Percentiles rank a stretch among this genome's conserved stretches.
phyloP scores from a whole-genome alignment of 108 stramenopile species.

The Pseudonitzschia pungens region DNA sequence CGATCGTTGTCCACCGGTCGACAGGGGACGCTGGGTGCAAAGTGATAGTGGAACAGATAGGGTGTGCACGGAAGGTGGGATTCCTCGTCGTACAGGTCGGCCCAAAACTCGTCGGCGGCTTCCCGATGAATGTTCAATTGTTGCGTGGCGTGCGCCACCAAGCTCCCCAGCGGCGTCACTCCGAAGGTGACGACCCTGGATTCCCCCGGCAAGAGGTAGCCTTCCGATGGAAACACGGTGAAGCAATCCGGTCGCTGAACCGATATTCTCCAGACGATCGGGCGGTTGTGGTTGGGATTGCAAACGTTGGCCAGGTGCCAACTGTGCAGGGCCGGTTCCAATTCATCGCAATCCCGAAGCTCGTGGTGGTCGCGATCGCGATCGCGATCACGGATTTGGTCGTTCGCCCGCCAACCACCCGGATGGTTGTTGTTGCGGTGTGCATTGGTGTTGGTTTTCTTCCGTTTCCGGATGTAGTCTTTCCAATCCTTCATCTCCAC shows the following conservation, averaged over 20 bases:
- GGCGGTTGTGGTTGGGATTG: conserved; percentile 60
- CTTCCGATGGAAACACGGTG: conserved; percentile 64
- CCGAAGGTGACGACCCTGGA: conserved; percentile 53
- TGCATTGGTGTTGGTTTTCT: conserved; percentile 4
- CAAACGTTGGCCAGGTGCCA: conserved; percentile 65
- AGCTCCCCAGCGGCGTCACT: conserved; percentile 43
- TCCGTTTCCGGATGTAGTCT: conserved; percentile 14
- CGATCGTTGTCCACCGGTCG: background rate
- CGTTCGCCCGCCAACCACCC: background rate
- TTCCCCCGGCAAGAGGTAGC: conserved; percentile 63
- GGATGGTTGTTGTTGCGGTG: background rate
- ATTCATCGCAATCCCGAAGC: conserved; percentile 15
- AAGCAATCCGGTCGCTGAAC: conserved; percentile 67
- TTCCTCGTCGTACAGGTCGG: conserved; percentile 42
- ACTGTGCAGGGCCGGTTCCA: conserved; percentile 52
- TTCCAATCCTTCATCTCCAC: conserved; percentile 30
- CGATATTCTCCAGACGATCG: conserved; percentile 52
- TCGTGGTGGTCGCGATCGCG: conserved; percentile 8
- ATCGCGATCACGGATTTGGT: background rate
- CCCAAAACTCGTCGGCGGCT: conserved; percentile 46
- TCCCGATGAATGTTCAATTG: conserved; percentile 58
- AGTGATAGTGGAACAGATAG: conserved; percentile 68
- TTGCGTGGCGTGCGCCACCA: conserved; percentile 51
- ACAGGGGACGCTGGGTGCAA: conserved; percentile 41
- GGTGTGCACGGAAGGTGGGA: conserved; percentile 60